Percentiles rank a stretch among this genome's conserved stretches.
Conservation (phyloP, 176 grass and related monocot genomes). For the Phoenix dactylifera region DNA sequence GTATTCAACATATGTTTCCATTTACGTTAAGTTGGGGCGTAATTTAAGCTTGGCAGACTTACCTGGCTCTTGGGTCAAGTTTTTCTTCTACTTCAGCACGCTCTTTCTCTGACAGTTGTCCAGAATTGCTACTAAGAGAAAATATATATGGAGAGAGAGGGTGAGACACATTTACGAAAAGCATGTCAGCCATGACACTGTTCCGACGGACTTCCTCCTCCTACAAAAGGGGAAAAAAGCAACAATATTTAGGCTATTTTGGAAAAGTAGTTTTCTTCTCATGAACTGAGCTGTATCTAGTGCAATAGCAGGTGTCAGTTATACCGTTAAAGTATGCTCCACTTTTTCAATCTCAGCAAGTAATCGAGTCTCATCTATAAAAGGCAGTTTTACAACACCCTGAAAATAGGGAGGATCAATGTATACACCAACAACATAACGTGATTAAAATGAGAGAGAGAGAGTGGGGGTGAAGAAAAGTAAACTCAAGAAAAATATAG, state of each 20-base stretch:
- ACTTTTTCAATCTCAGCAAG: slow-evolving; percentile 82
- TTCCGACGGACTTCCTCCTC: slow-evolving; percentile 92
- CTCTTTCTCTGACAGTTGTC: slow-evolving; percentile 51
- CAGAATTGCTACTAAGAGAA: slow-evolving; percentile 74
- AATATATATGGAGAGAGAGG: slow-evolving; percentile 88
- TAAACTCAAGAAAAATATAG: too few species aligned
- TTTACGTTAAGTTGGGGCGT: not conserved
- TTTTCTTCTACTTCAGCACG: slow-evolving; percentile 73
- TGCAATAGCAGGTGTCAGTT: too few species aligned
- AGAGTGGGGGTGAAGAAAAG: too few species aligned
- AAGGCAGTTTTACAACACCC: slow-evolving; percentile 95
- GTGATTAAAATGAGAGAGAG: too few species aligned
- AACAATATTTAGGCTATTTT: slow-evolving; percentile 2
- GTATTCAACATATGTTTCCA: too few species aligned
- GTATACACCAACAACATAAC: too few species aligned
- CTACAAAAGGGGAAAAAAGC: slow-evolving; percentile 30
- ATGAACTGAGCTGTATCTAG: too few species aligned
- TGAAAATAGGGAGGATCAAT: slow-evolving; percentile 9
- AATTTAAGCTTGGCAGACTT: slow-evolving; percentile 4
- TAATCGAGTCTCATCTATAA: slow-evolving; percentile 84
- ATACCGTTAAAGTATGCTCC: slow-evolving; percentile 91
- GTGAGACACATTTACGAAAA: slow-evolving; percentile 91
- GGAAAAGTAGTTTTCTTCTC: too few species aligned
- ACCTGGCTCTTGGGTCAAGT: slow-evolving; percentile 80
- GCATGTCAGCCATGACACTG: slow-evolving; percentile 81